Base-by-base conservation (phyloP, 148 eudicot genomes). In the Rhododendron henanense region DNA sequence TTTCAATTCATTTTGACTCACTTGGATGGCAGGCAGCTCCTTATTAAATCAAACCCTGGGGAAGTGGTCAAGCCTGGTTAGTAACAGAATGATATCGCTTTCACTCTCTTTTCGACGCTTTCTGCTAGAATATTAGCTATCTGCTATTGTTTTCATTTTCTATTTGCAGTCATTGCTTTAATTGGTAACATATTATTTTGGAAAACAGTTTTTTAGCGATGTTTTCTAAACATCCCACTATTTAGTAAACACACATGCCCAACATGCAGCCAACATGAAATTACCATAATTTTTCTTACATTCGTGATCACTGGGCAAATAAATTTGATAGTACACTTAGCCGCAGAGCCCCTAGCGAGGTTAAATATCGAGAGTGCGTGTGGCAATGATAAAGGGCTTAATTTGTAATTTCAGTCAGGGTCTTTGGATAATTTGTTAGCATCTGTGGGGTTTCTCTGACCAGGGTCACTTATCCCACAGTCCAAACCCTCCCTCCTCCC, bases 11-110 rank as follows among this genome's bases (percentile, higher is more conserved):
- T 92, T 21, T 23, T 92, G 81, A 89, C 93, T 44, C 96, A 93
- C 83, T 89, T 93, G 59, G 96, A 93, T 85, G 89, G 91, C 50
- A 90, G 96, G 81, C 94, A 92, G 48, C 92, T 93, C 63, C 93
- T 92, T 39, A 81, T 93, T 23, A 93, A 92, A 83, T 92, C 96
- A 50, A 89, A 91, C 83, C 94, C 94, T 10, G 96, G 94, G 79
- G 96, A 91, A 92, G 93, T 93, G 59, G 69, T 93, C 84, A 93
- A 92, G 88, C 96, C 94, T 85, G 96, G 96, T 93, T 73, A 87
- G 96, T 86, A 23, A 44, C 25, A 2, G 11, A n/a, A 2, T 10
- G 35, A 79, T 74, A 31, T 85, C 7, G 2, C 39, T 69, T 4
- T 5, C 9, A 15, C 15, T 3, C 16, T 69, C 13, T 67, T 67